Evolutionary conservation across 192 early-diverging fungal genomes (phyloP).

Genomic region (Geranomyces michiganensis): DNA sequence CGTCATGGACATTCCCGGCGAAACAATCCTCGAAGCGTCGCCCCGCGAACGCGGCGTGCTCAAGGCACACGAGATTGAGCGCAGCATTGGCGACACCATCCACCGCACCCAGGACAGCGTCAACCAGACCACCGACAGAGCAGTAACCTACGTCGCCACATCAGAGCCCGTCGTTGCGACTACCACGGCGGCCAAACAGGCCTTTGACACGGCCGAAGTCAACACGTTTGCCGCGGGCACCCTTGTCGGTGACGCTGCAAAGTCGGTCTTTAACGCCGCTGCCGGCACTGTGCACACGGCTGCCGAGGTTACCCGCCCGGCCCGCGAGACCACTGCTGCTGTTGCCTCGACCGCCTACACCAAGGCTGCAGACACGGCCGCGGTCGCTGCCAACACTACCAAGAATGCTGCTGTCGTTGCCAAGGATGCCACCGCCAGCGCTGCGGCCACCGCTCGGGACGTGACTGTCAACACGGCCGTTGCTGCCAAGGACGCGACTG

Average conservation of each 20-base stretch:
- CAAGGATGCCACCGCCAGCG: not conserved
- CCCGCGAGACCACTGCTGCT: slow-evolving; percentile 9
- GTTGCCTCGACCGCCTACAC: not conserved
- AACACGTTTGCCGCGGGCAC: slow-evolving; percentile 19
- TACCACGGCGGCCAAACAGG: slow-evolving; percentile 6
- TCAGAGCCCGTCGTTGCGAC: slow-evolving; percentile 27
- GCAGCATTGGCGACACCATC: not conserved
- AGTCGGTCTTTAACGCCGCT: not conserved
- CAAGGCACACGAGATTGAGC: slow-evolving; percentile 16
- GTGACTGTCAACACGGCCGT: not conserved
- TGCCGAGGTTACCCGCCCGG: slow-evolving; percentile 1
- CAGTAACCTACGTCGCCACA: not conserved
- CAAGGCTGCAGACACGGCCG: slow-evolving; percentile 10
- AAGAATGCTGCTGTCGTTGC: not conserved
- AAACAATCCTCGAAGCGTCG: not conserved
- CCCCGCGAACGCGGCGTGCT: slow-evolving; percentile 12
- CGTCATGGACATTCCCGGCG: slow-evolving; percentile 3
- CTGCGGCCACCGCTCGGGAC: not conserved
- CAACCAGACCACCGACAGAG: slow-evolving; percentile 1
- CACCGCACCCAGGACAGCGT: slow-evolving; percentile 6
- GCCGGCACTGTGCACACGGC: not conserved
- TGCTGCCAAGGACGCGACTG: not conserved
- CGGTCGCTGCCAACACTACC: slow-evolving; percentile 5
- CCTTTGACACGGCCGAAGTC: slow-evolving; percentile 15
- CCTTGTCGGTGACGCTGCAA: slow-evolving; percentile 26